These are phyloP conservation scores for Penicillium brasilianum DNA, from an alignment of 2,329 filamentous ascomycete genomes.

Conservation along the genomic window DNA sequence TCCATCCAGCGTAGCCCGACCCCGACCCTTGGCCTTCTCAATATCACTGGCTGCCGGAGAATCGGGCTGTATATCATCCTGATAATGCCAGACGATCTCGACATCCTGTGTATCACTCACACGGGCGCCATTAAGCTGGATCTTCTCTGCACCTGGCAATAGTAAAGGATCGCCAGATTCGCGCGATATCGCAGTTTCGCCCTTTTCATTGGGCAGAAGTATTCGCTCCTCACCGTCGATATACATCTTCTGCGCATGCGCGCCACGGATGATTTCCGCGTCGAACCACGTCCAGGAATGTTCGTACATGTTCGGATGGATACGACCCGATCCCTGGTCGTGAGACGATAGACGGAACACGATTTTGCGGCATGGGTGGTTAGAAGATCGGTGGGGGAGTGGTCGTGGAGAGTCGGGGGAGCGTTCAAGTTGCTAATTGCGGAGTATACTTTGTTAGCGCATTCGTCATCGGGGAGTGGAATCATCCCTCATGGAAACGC, in stretches of 20 bases:
- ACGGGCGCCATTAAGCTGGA: constrained; percentile 40
- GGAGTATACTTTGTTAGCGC: constrained; percentile 2
- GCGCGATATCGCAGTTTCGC: constrained; percentile 22
- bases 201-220: constrained; percentile 24
- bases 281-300: constrained; percentile 49
- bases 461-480: constrained; percentile 15
- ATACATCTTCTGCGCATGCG: constrained; percentile 31
- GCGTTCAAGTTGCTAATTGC: constrained; percentile 22
- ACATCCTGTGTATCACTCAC: constrained; percentile 29
- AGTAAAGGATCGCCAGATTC: constrained; percentile 35
- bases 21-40: constrained; percentile 39
- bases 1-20: constrained; percentile 44
- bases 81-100: constrained; percentile 43
- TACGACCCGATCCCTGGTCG: constrained; percentile 40
- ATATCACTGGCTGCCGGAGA: constrained; percentile 41
- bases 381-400: constrained; percentile 41
- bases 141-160: constrained; percentile 34
- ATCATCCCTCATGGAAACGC: constrained; percentile 5
- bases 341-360: constrained; percentile 42
- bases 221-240: constrained; percentile 20
- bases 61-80: constrained; percentile 37
- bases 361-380: constrained; percentile 47
- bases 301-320: constrained; percentile 32
- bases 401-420: constrained; percentile 24
- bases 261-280: constrained; percentile 36